Evolutionary conservation across 495 filamentous ascomycete species (phyloP).

Genomic region (Aspergillus cavernicola): DNA sequence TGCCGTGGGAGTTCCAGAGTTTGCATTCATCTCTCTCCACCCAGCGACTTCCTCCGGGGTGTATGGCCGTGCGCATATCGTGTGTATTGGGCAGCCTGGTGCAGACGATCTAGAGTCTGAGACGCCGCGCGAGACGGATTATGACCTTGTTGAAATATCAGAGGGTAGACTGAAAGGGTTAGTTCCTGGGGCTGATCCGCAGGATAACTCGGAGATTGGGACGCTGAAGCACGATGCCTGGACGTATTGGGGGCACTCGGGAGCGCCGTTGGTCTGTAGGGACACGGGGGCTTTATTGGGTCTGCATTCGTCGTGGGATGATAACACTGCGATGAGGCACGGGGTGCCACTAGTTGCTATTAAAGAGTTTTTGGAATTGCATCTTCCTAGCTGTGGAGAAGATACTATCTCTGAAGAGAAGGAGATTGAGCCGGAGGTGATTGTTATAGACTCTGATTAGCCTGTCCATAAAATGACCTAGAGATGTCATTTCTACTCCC

Average conservation of each 20-base stretch:
- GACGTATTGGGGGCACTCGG: slow-evolving; percentile 12
- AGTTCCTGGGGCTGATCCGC: slow-evolving; percentile 1
- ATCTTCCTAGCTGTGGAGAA: too few species aligned
- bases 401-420: too few species aligned
- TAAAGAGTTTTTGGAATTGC: neutral
- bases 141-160: slow-evolving; percentile 3
- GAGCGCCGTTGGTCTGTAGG: slow-evolving; percentile 3
- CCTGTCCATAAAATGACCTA: too few species aligned
- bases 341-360: slow-evolving; percentile 4
- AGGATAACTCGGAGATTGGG: slow-evolving; percentile 11
- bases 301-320: slow-evolving; percentile 12
- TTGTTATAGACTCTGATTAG: too few species aligned
- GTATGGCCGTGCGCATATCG: neutral
- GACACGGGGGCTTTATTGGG: neutral
- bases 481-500: too few species aligned
- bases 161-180: slow-evolving; percentile 2
- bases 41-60: neutral
- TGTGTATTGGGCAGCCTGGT: slow-evolving; percentile 9
- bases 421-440: too few species aligned
- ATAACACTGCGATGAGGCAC: slow-evolving; percentile 8
- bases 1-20: neutral
- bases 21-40: neutral
- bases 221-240: slow-evolving; percentile 11
- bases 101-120: slow-evolving; percentile 7
- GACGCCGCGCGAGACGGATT: neutral